Conservation (phyloP, 1,284 basidiomycete genomes). For the Fistulinella cinereoalba region DNA sequence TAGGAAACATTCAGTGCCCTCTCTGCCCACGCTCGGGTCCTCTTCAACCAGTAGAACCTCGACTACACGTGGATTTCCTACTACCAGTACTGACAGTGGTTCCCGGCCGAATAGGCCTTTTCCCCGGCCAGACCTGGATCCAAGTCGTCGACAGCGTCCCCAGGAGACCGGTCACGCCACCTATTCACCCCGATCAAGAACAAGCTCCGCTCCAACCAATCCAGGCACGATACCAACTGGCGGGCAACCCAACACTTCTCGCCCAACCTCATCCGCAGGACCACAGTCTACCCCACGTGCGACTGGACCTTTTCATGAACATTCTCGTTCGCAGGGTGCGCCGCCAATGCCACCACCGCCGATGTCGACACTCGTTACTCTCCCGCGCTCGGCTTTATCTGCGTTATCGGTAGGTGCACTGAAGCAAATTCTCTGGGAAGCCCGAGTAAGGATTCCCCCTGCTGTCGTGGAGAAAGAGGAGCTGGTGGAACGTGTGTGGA, state of each 20-base stretch:
- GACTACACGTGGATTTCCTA: constrained; percentile 12
- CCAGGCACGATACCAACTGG: constrained; percentile 12
- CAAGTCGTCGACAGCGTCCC: constrained; percentile 19
- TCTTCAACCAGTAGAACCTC: constrained; percentile 21
- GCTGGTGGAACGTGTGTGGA: constrained; percentile 64
- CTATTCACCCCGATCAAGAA: constrained; percentile 11
- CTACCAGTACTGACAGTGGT: constrained; percentile 6
- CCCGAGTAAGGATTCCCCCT: constrained; percentile 55
- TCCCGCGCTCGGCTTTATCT: constrained; percentile 54
- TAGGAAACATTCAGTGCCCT: constrained; percentile 64
- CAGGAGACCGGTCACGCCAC: constrained; percentile 12
- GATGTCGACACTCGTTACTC: constrained; percentile 61
- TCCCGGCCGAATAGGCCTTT: constrained; percentile 22
- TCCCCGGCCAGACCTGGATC: constrained; percentile 42
- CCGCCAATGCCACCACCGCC: constrained; percentile 49
- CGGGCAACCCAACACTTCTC: constrained; percentile 14
- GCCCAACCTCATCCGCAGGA: constrained; percentile 24
- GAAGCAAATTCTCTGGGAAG: constrained; percentile 73
- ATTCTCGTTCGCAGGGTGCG: constrained; percentile 22
- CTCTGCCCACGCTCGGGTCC: constrained; percentile 33
- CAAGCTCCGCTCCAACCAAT: constrained; percentile 24
- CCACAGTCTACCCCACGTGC: constrained; percentile 20
- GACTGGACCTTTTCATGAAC: constrained; percentile 13
- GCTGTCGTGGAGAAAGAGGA: constrained; percentile 69
- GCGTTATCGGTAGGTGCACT: constrained; percentile 63